Conservation (phyloP, 345 rosid species). For the Sonneratia alba region DNA sequence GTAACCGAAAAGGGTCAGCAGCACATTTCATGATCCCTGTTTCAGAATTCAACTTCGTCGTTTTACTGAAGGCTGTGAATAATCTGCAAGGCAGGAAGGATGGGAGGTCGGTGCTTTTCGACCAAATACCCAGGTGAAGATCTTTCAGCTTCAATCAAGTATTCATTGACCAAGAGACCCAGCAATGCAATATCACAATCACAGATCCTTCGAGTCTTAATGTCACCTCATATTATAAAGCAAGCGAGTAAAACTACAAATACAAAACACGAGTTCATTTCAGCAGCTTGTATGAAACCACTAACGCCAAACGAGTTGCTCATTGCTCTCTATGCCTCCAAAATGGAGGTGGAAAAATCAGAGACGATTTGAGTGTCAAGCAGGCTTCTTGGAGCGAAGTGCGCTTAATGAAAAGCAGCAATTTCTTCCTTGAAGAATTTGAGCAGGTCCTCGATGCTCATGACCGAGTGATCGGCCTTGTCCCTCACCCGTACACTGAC, state of each 20-base stretch:
- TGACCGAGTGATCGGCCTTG: slow-evolving; percentile 45
- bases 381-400: neutral
- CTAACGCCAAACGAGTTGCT: neutral
- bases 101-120: no score
- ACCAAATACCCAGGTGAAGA: no score
- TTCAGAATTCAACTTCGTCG: no score
- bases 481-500: slow-evolving; percentile 78
- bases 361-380: neutral
- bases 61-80: no score
- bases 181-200: no score
- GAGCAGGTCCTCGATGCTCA: slow-evolving; percentile 49
- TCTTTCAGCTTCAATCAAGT: no score
- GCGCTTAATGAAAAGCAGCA: slow-evolving; percentile 35
- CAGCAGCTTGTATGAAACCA: neutral
- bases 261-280: neutral
- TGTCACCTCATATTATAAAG: neutral
- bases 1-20: no score
- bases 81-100: no score
- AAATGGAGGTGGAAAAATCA: neutral
- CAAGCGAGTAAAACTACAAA: neutral
- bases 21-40: no score
- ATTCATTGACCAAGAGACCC: neutral
- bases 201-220: no score
- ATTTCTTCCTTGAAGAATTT: slow-evolving; percentile 46
- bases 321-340: neutral